phyloP scores from a whole-genome alignment of 805 yeast species.

The Zygoascus tannicola region DNA sequence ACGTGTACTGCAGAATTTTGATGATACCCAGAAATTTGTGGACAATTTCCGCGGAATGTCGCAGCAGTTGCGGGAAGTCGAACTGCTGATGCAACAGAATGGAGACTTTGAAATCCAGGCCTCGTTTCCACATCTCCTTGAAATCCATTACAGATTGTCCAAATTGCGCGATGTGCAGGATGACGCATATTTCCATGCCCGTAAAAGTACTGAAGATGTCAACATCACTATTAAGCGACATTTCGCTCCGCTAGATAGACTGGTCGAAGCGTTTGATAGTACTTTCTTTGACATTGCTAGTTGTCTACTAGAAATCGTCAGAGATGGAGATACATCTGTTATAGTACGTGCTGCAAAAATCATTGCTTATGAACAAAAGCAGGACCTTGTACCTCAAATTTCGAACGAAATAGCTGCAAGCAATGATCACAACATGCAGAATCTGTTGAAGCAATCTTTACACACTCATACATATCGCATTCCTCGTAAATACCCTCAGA shows the following conservation, averaged over 20 bases:
- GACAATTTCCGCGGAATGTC: slow-evolving; percentile 51
- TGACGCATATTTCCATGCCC: slow-evolving; percentile 52
- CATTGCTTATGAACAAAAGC: slow-evolving; percentile 68
- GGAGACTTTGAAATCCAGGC: slow-evolving; percentile 35
- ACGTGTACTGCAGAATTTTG: slow-evolving; percentile 59
- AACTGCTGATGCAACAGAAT: slow-evolving; percentile 43
- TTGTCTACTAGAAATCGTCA: slow-evolving; percentile 61
- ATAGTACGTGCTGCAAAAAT: slow-evolving; percentile 67
- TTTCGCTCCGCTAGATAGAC: slow-evolving; percentile 38
- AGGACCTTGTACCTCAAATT: slow-evolving; percentile 50
- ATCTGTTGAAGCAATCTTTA: slow-evolving; percentile 9
- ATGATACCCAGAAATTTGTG: slow-evolving; percentile 56
- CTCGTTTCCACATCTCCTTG: slow-evolving; percentile 46
- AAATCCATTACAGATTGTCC: slow-evolving; percentile 61
- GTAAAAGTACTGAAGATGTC: slow-evolving; percentile 50
- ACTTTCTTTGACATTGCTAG: slow-evolving; percentile 56
- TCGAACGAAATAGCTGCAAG: slow-evolving; percentile 13
- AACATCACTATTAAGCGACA: slow-evolving; percentile 55
- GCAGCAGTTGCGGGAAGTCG: slow-evolving; percentile 41
- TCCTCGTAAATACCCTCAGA: slow-evolving; percentile 51
- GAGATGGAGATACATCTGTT: slow-evolving; percentile 53
- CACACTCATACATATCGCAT: slow-evolving; percentile 14
- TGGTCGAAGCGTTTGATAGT: slow-evolving; percentile 51
- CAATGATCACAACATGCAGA: slow-evolving; percentile 26
- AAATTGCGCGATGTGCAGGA: slow-evolving; percentile 72